A percentile compares a stretch with the other conserved stretches of the same genome.
Evolutionary conservation across 352 stramenopile genomes (phyloP).

Genomic region (Pythium aquatile): DNA sequence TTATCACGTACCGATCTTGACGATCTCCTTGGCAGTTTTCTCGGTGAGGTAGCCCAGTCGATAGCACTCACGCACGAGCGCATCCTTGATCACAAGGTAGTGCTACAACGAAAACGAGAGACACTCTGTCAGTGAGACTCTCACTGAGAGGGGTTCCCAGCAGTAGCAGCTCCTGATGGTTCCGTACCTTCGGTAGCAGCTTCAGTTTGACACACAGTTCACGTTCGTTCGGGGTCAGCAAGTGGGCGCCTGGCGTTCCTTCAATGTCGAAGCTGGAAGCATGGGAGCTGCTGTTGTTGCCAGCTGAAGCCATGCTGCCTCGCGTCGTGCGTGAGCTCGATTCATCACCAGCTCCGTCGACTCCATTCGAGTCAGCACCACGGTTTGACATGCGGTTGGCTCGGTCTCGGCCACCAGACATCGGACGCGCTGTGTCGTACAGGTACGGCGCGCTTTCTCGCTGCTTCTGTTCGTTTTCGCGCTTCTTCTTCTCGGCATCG

Average conservation of each 20-base stretch:
- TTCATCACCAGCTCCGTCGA: slow-evolving; percentile 27
- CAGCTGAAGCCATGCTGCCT: slow-evolving; percentile 12
- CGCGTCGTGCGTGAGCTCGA: slow-evolving; percentile 34
- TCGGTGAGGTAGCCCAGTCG: slow-evolving; percentile 72
- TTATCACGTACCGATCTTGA: slow-evolving; percentile 84
- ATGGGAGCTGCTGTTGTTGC: slow-evolving; percentile 27
- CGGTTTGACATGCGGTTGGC: slow-evolving; percentile 70
- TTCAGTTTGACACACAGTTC: slow-evolving; percentile 89
- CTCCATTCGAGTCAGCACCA: slow-evolving; percentile 39
- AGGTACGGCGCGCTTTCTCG: slow-evolving; percentile 84
- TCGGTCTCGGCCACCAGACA: slow-evolving; percentile 55
- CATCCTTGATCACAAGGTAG: slow-evolving; percentile 96
- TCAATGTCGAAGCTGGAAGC: slow-evolving; percentile 74
- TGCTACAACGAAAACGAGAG: slow-evolving; percentile 38
- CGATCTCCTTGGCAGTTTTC: slow-evolving; percentile 79
- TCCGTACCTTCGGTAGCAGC: slow-evolving; percentile 82
- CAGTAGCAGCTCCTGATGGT: not conserved
- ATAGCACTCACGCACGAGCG: slow-evolving; percentile 89
- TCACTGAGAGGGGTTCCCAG: too few relatives aligned
- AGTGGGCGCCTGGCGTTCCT: slow-evolving; percentile 75
- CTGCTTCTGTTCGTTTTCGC: slow-evolving; percentile 91
- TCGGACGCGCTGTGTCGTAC: slow-evolving; percentile 68
- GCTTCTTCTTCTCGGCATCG: slow-evolving; percentile 93
- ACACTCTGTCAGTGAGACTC: not conserved
- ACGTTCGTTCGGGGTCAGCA: slow-evolving; percentile 90